Evolutionary conservation across 306 rosid species (phyloP).

Genomic region (Trichosanthes cucumerina): DNA sequence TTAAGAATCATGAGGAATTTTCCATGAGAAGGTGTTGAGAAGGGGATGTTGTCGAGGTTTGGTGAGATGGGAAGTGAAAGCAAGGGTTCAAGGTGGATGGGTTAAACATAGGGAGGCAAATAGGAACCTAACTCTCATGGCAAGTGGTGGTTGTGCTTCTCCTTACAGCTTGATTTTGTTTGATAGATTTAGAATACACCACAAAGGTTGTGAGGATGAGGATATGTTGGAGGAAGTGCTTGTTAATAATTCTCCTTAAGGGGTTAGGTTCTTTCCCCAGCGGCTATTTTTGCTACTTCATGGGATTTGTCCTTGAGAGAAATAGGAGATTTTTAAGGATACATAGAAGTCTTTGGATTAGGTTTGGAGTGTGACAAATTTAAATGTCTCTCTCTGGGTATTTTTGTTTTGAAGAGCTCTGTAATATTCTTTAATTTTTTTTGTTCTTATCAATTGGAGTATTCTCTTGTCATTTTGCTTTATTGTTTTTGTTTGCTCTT

Average conservation of each 20-base stretch:
- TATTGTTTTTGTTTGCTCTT: not conserved
- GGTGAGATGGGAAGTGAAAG: not conserved
- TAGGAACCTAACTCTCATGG: not conserved
- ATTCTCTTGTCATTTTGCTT: not conserved
- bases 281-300: not conserved
- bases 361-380: not conserved
- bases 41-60: not conserved
- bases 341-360: not conserved
- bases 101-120: not conserved
- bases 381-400: not conserved
- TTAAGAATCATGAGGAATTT: not conserved
- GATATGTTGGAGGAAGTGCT: not conserved
- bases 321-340: not conserved
- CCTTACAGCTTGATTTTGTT: not conserved
- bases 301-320: not conserved
- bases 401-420: not conserved
- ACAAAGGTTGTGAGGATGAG: not conserved
- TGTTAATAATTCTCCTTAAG: not conserved
- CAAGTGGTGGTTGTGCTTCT: no score
- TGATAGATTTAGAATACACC: not conserved
- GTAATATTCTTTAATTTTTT: not conserved
- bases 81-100: not conserved
- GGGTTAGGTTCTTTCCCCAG: not conserved
- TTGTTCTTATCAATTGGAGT: not conserved
- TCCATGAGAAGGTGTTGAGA: not conserved